Evolutionary conservation across 2,329 filamentous ascomycete species (phyloP).

Genomic region (Xenoacremonium recifei): DNA sequence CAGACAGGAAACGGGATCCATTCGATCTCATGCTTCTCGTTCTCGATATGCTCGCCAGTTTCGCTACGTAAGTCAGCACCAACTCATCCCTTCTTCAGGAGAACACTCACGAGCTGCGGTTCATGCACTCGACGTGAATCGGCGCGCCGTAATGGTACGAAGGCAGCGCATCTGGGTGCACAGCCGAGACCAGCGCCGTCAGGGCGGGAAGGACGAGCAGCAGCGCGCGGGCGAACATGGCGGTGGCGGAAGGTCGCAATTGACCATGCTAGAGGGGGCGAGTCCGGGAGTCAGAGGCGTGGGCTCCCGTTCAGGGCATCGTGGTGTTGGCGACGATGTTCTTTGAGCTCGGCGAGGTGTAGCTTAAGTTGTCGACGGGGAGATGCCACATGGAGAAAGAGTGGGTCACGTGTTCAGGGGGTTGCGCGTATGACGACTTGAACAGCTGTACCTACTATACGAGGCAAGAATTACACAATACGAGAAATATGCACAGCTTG

Average conservation of each 20-base stretch:
- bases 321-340: too few species aligned
- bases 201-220: slow-evolving; percentile 20
- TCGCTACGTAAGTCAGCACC: slow-evolving; percentile 52
- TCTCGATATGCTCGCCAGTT: slow-evolving; percentile 85
- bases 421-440: too few species aligned
- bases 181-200: slow-evolving; percentile 25
- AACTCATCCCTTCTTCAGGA: not conserved
- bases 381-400: too few species aligned
- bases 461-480: too few species aligned
- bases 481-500: too few species aligned
- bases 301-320: too few species aligned
- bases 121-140: slow-evolving; percentile 71
- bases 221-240: slow-evolving; percentile 3
- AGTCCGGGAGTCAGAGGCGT: too few species aligned
- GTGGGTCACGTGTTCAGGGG: too few species aligned
- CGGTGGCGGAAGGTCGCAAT: not conserved
- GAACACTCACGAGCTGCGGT: slow-evolving; percentile 65
- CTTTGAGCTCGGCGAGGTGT: too few species aligned
- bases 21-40: slow-evolving; percentile 77
- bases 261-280: slow-evolving; percentile 9
- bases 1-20: slow-evolving; percentile 90
- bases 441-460: too few species aligned
- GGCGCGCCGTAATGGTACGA: slow-evolving; percentile 66
- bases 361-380: too few species aligned
- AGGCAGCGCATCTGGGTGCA: slow-evolving; percentile 46